Percentiles rank a stretch among this genome's conserved stretches.
Conservation (phyloP, 1,284 basidiomycete genomes). For the Pterulicium gracile region DNA sequence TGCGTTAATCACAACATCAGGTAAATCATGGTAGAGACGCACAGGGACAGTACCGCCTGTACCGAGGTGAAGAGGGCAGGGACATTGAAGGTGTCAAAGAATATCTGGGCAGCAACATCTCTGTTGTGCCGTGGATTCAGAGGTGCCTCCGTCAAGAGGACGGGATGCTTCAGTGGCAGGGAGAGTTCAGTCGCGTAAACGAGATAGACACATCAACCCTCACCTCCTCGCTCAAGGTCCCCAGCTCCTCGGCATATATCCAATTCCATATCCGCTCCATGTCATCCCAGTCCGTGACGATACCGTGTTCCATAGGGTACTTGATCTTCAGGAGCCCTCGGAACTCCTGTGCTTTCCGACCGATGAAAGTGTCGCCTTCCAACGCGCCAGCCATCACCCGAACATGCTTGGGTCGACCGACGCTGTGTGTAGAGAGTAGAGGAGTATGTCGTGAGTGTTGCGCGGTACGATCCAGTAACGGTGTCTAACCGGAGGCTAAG, state of each 20-base stretch:
- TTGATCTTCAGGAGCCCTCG: conserved; percentile 92
- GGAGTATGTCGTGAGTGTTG: conserved; percentile 13
- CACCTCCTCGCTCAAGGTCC: conserved; percentile 93
- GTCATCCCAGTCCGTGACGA: conserved; percentile 95
- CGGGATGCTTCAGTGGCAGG: conserved; percentile 68
- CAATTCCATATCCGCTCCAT: conserved; percentile 98
- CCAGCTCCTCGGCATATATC: conserved; percentile 91
- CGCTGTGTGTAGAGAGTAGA: conserved; percentile 36
- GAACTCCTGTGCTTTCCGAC: conserved; percentile 87
- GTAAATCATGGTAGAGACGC: conserved; percentile 20
- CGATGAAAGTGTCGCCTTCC: conserved; percentile 90
- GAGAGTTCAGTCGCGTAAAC: conserved; percentile 9
- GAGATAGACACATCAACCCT: conserved; percentile 17
- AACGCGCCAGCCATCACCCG: conserved; percentile 94
- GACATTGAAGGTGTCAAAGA: conserved; percentile 99
- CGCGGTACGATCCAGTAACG: conserved; percentile 16
- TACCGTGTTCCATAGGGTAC: conserved; percentile 96
- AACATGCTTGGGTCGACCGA: conserved; percentile 91
- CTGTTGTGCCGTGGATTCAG: conserved; percentile 91
- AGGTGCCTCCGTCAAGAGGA: conserved; percentile 90
- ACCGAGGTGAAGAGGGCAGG: conserved; percentile 96
- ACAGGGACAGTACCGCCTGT: conserved; percentile 95
- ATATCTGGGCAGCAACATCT: conserved; percentile 93
- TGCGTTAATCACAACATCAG: too few species aligned
- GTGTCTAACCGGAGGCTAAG: conserved; percentile 21